Percentiles rank a stretch among this genome's conserved stretches.
These are phyloP conservation scores for Saxophila tyrrhenica DNA, from an alignment of 495 filamentous ascomycete genomes.

Conservation along the genomic window DNA sequence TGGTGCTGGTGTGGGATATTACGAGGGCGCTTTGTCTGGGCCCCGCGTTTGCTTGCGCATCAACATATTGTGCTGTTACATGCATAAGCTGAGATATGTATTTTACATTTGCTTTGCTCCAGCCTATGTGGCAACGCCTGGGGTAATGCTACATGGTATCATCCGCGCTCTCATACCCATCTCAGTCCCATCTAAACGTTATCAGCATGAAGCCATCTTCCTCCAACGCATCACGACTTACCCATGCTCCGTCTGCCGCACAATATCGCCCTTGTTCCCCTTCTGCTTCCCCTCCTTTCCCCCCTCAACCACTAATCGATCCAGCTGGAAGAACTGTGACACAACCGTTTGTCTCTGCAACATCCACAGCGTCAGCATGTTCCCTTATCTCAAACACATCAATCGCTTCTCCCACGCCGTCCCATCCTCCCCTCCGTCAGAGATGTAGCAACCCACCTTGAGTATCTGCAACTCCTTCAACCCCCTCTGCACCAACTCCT, in stretches of 20 bases:
- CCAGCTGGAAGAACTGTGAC: slow-evolving; percentile 88
- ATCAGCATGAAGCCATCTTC: slow-evolving; percentile 4
- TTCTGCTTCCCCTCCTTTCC: slow-evolving; percentile 67
- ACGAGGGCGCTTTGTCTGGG: too few relatives aligned
- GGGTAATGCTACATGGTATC: slow-evolving; percentile 5
- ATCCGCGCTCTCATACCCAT: not conserved
- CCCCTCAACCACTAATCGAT: slow-evolving; percentile 87
- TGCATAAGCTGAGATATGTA: not conserved
- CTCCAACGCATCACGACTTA: slow-evolving; percentile 32
- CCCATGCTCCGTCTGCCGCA: slow-evolving; percentile 75
- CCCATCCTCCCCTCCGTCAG: not conserved
- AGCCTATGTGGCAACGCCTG: not conserved
- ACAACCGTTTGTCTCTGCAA: slow-evolving; percentile 83
- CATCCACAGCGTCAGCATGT: slow-evolving; percentile 6
- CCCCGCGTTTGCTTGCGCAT: too few relatives aligned
- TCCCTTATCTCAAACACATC: not conserved
- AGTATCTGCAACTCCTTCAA: slow-evolving; percentile 77
- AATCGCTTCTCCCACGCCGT: not conserved
- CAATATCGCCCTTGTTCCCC: slow-evolving; percentile 54
- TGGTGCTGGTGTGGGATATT: too few relatives aligned
- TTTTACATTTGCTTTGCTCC: not conserved
- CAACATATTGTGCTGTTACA: not conserved
- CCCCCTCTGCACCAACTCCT: slow-evolving; percentile 82
- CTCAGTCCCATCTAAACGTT: not conserved
- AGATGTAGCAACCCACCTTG: slow-evolving; percentile 54